Percentiles rank a stretch among this genome's conserved stretches.
Evolutionary conservation across 2,329 filamentous ascomycete species (phyloP).

Genomic region (Trichoderma sp.): DNA sequence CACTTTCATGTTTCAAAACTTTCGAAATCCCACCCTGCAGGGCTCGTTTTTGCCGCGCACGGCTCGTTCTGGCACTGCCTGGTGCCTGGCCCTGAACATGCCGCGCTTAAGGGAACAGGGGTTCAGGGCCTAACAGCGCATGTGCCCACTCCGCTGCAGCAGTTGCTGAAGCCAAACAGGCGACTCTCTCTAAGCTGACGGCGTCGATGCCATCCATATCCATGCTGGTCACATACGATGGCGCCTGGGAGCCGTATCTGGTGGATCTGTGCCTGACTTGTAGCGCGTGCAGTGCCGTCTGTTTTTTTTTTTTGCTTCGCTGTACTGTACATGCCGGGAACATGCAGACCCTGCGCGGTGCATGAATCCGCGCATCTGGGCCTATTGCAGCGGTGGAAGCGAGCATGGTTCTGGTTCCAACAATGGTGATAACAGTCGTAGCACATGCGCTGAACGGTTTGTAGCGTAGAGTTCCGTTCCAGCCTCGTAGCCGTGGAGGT

Average conservation of each 20-base stretch:
- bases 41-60: neutral
- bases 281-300: too few relatives aligned
- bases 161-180: neutral
- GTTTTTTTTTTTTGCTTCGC: too few relatives aligned
- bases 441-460: neutral
- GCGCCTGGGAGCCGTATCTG: neutral
- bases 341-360: neutral
- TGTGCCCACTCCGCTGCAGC: neutral
- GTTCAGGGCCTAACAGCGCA: neutral
- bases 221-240: neutral
- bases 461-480: neutral
- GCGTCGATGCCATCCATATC: neutral
- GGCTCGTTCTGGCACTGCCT: neutral
- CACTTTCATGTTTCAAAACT: conserved; percentile 6
- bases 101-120: conserved; percentile 2
- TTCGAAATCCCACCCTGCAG: neutral
- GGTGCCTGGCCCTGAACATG: conserved; percentile 1
- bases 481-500: neutral
- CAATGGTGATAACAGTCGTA: neutral
- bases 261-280: neutral
- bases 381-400: neutral
- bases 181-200: conserved; percentile 3
- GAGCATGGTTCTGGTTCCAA: neutral
- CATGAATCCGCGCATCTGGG: neutral
- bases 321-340: neutral